Percentiles rank a stretch among this genome's conserved stretches.
These are phyloP conservation scores for Fusarium nygamai DNA, from an alignment of 2,329 filamentous ascomycete genomes.

Conservation along the genomic window DNA sequence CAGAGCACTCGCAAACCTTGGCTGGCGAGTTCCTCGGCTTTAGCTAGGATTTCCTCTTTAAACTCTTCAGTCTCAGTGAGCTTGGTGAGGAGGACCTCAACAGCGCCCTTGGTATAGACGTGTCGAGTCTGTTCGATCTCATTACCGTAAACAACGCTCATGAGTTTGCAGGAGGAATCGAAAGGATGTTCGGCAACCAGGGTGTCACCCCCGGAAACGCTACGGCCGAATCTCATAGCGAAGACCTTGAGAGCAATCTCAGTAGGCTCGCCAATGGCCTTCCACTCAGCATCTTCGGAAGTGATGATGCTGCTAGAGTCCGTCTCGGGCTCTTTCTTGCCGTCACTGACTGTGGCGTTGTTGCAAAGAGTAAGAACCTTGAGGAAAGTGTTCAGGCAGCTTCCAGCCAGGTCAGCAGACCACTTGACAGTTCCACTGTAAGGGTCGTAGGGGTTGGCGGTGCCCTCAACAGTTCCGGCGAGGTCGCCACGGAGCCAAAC, in stretches of 20 bases:
- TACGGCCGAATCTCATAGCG: slow-evolving; percentile 72
- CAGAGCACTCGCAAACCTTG: slow-evolving; percentile 76
- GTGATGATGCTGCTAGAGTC: slow-evolving; percentile 60
- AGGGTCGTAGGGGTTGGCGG: slow-evolving; percentile 70
- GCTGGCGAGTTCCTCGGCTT: slow-evolving; percentile 66
- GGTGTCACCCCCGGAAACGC: slow-evolving; percentile 55
- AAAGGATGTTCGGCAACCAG: slow-evolving; percentile 75
- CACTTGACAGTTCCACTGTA: slow-evolving; percentile 63
- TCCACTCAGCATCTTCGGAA: slow-evolving; percentile 61
- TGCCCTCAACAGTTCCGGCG: slow-evolving; percentile 62
- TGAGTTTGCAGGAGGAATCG: slow-evolving; percentile 77
- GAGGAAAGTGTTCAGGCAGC: slow-evolving; percentile 58
- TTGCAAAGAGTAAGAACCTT: slow-evolving; percentile 71
- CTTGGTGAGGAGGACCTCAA: slow-evolving; percentile 65
- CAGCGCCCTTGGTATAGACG: slow-evolving; percentile 68
- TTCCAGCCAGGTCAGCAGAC: slow-evolving; percentile 53
- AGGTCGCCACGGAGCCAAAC: slow-evolving; percentile 68
- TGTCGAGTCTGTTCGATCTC: slow-evolving; percentile 48
- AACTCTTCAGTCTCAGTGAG: slow-evolving; percentile 58
- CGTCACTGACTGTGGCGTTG: slow-evolving; percentile 61
- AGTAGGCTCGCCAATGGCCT: slow-evolving; percentile 72
- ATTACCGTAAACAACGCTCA: slow-evolving; percentile 73
- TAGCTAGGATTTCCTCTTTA: slow-evolving; percentile 57
- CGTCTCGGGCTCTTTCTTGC: slow-evolving; percentile 57
- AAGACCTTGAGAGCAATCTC: slow-evolving; percentile 81